Conservation (phyloP, 129 eudicot genomes). For the Artemisia tridentata region DNA sequence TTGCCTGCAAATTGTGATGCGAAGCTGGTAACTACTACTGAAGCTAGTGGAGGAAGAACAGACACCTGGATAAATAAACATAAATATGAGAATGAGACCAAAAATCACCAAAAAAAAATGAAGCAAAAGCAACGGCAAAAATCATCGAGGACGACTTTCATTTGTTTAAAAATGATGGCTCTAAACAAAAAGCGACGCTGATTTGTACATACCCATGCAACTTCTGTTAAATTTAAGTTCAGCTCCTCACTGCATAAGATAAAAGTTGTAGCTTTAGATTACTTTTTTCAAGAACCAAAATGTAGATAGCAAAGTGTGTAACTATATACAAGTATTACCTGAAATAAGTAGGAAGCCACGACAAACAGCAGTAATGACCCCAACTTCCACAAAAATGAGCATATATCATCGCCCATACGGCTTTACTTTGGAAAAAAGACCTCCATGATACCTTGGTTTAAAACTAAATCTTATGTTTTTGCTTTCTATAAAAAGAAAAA, state of each 20-base stretch:
- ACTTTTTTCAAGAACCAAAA: background rate
- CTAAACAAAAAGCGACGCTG: constrained; percentile 5
- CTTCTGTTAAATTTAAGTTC: constrained; percentile 81
- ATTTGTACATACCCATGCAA: constrained; percentile 76
- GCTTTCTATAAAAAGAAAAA: too few relatives aligned
- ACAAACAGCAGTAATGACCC: constrained; percentile 95
- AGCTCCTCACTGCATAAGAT: constrained; percentile 74
- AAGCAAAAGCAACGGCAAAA: background rate
- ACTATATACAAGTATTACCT: constrained; percentile 45
- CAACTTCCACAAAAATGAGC: constrained; percentile 99
- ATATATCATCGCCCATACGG: constrained; percentile 99
- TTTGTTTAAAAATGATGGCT: background rate
- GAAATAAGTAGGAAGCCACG: constrained; percentile 98
- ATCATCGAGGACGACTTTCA: background rate
- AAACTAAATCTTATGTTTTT: too few relatives aligned
- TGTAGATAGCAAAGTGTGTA: background rate
- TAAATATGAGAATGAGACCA: too few relatives aligned
- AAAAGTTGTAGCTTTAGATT: constrained; percentile 26
- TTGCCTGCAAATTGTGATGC: too few relatives aligned
- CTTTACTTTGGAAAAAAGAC: constrained; percentile 74
- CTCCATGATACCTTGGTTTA: constrained; percentile 98
- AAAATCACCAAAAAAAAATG: background rate
- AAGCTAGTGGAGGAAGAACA: too few relatives aligned
- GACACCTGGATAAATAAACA: too few relatives aligned
- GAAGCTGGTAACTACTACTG: too few relatives aligned